phyloP scores from a whole-genome alignment of 345 rosid species.

The Limnanthes douglasii region DNA sequence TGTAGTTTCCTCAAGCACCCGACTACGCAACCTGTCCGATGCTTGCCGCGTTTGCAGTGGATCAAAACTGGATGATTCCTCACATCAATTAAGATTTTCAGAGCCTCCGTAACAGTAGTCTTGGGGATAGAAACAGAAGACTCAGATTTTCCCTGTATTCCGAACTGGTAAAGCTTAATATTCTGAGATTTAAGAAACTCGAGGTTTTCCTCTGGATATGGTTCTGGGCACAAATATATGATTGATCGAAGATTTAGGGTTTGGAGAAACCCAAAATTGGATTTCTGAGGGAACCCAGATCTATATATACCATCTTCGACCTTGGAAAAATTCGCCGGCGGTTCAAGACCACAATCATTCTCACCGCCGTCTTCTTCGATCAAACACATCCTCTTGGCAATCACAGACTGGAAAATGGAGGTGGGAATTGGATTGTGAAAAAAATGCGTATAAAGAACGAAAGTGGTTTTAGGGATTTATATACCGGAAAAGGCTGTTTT shows the following conservation, averaged over 20 bases:
- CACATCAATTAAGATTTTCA: slow-evolving; percentile 64
- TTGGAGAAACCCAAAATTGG: slow-evolving; percentile 39
- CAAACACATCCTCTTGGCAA: slow-evolving; percentile 16
- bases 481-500: too few relatives aligned
- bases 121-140: slow-evolving; percentile 34
- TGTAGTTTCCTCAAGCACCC: slow-evolving; percentile 81
- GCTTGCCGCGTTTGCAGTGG: slow-evolving; percentile 94
- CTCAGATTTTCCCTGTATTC: slow-evolving; percentile 80
- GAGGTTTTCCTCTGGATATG: slow-evolving; percentile 60
- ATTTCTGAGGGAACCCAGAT: slow-evolving; percentile 48
- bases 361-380: slow-evolving; percentile 17
- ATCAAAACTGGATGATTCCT: slow-evolving; percentile 78
- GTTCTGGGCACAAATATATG: slow-evolving; percentile 70
- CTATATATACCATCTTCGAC: slow-evolving; percentile 75
- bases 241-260: slow-evolving; percentile 69
- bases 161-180: slow-evolving; percentile 58
- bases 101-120: slow-evolving; percentile 46
- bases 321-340: slow-evolving; percentile 67
- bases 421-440: too few relatives aligned
- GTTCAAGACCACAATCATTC: slow-evolving; percentile 16
- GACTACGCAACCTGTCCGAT: slow-evolving; percentile 75
- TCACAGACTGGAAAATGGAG: not conserved
- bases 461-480: too few relatives aligned
- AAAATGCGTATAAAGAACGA: too few relatives aligned
- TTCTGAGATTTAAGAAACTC: slow-evolving; percentile 34